Percentiles rank a stretch among this genome's conserved stretches.
phyloP scores from a whole-genome alignment of 2,329 filamentous ascomycete genomes.

The Metarhizium anisopliae region DNA sequence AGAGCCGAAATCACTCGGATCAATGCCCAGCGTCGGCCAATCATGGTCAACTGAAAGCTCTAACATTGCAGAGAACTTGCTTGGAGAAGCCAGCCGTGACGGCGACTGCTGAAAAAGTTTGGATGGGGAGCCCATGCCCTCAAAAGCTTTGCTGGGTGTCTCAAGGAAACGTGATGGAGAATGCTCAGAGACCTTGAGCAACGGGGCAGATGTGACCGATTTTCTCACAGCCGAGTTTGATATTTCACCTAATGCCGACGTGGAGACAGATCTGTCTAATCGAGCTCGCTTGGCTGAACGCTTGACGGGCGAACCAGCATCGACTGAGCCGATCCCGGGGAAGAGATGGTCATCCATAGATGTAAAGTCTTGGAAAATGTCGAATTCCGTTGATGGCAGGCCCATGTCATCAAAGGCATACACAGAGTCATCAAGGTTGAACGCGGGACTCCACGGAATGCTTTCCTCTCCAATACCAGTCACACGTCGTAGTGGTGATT shows the following conservation, averaged over 20 bases:
- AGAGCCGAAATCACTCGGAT: conserved; percentile 30
- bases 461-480: conserved; percentile 32
- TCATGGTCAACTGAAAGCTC: conserved; percentile 29
- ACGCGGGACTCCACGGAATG: conserved; percentile 57
- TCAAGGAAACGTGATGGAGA: conserved; percentile 33
- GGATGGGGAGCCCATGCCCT: conserved; percentile 45
- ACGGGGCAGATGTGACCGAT: conserved; percentile 39
- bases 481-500: conserved; percentile 57
- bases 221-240: conserved; percentile 45
- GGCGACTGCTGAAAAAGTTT: conserved; percentile 35
- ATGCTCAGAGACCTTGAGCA: conserved; percentile 38
- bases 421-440: conserved; percentile 50
- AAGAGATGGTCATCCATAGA: conserved; percentile 20
- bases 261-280: conserved; percentile 54
- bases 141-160: conserved; percentile 50
- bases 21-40: conserved; percentile 26
- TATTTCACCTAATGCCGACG: conserved; percentile 52
- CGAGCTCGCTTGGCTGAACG: conserved; percentile 50
- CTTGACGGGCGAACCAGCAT: conserved; percentile 59
- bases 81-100: conserved; percentile 35
- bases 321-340: conserved; percentile 34
- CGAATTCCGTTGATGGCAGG: conserved; percentile 45
- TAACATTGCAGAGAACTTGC: conserved; percentile 32
- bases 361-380: conserved; percentile 45
- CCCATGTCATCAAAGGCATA: conserved; percentile 41